Base-by-base conservation (phyloP, 2,329 filamentous ascomycete genomes). In the Aspergillus ibericus region DNA sequence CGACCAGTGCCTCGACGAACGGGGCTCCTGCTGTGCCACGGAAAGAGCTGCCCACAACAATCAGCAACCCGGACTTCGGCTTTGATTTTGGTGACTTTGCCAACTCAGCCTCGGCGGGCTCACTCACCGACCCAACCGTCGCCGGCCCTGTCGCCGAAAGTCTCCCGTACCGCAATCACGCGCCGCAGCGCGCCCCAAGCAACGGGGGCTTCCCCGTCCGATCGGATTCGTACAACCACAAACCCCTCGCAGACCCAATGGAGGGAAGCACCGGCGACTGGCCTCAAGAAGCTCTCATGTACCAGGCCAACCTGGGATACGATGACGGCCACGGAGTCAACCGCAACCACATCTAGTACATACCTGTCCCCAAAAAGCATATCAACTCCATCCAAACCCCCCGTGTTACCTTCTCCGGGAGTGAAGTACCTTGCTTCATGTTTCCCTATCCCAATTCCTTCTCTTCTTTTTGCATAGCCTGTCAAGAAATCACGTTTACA, bases 271-370 rank as follows among this genome's bases (percentile, higher is more conserved):
- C 65, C n/a, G 66, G 70, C 29, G 74, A 77, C 38, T 78, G 75
- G 75, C 71, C 75, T 3, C 74, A 74, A 53, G 75, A 78, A 63
- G 75, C 76, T 25, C 64, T 77, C 22, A 72, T 77, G 56, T 78
- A 77, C 61, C 73, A 76, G 53, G 71, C 67, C 7, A 62, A 66
- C 18, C 59, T 66, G 36, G 66, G 63, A 15, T 61, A 32, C 53
- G 68, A 69, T 42, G 62, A 63, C 46, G 42, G 44, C 58, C 36
- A 61, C 36, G 66, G 57, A 12, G 55, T 55, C 29, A 56, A 68
- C 32, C 67, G 60, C 40, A 66, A 64, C 25, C 51, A 40, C n/a
- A 10, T 40, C 7, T 49, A 56, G 65, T 22, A 62, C 68, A 42
- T 40, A 36, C 22, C 10, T 48, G 20, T 16, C 7, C 18, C 18